phyloP scores from a whole-genome alignment of 352 stramenopile species.

The Phytophthora rubi region DNA sequence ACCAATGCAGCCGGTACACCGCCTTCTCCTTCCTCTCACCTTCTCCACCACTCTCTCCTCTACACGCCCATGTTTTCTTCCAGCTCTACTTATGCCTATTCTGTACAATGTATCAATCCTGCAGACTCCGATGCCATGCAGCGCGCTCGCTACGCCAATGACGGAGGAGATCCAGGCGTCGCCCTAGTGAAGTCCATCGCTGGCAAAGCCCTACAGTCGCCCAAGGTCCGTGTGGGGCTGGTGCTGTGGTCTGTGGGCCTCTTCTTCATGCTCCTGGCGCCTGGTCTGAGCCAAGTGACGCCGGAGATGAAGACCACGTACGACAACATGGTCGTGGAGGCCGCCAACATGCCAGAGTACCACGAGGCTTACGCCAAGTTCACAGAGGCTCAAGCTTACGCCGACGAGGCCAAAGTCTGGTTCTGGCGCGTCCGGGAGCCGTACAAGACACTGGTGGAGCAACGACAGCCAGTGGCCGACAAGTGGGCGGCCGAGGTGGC shows the following conservation, averaged over 20 bases:
- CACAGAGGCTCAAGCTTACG: constrained; percentile 55
- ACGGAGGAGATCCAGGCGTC: constrained; percentile 49
- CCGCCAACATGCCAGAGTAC: constrained; percentile 82
- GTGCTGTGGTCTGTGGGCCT: constrained; percentile 79
- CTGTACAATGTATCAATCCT: constrained; percentile 10
- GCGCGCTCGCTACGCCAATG: constrained; percentile 17
- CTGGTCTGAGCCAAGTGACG: constrained; percentile 63
- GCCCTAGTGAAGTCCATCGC: constrained; percentile 65
- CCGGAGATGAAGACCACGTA: constrained; percentile 83
- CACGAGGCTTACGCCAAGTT: constrained; percentile 69
- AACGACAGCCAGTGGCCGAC: constrained; percentile 64
- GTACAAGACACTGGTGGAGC: constrained; percentile 61
- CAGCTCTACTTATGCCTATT: constrained; percentile 12
- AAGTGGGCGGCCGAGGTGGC: constrained; percentile 69
- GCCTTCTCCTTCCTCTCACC: background rate
- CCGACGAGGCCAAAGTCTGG: constrained; percentile 84
- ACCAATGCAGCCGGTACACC: constrained; percentile 22
- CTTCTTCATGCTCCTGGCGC: constrained; percentile 84
- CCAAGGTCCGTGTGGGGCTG: constrained; percentile 68
- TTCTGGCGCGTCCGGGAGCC: constrained; percentile 88
- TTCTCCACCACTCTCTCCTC: constrained; percentile 9
- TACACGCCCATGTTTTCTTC: constrained; percentile 1
- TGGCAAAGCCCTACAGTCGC: constrained; percentile 57
- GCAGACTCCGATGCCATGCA: constrained; percentile 41
- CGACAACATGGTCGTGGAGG: constrained; percentile 76